These are phyloP conservation scores for Saccharum officinarum DNA, from an alignment of 176 grass and related monocot species.

Conservation along the genomic window DNA sequence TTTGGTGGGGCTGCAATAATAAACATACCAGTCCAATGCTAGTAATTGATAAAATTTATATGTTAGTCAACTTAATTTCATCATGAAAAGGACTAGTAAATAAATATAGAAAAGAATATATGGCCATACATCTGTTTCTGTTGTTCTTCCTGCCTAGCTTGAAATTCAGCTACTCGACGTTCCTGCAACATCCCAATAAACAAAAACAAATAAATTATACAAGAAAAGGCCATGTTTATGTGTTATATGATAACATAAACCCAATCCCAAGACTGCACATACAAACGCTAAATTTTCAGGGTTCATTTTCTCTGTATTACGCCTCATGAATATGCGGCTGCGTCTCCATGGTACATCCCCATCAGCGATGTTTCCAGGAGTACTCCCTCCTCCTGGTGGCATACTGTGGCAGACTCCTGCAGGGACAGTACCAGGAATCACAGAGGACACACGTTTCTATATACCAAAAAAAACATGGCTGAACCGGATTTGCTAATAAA, in stretches of 20 bases:
- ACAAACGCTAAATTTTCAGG: constrained; percentile 10
- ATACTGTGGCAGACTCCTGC: neutral
- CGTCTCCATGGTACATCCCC: neutral
- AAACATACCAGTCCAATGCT: neutral
- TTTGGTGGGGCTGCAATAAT: neutral
- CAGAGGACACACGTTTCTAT: neutral
- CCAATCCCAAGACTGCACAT: neutral
- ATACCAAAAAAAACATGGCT: neutral
- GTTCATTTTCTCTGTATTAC: neutral
- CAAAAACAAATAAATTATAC: neutral
- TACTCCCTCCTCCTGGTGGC: neutral
- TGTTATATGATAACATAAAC: neutral
- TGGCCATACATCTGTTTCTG: neutral
- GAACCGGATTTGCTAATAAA: neutral
- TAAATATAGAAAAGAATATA: neutral
- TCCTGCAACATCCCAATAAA: constrained; percentile 13
- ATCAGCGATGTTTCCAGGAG: neutral
- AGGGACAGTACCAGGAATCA: neutral
- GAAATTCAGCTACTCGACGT: neutral
- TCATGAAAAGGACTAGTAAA: neutral
- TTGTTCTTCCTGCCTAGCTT: neutral
- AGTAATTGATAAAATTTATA: neutral
- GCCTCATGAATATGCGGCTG: neutral
- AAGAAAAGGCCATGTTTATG: neutral
- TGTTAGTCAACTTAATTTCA: neutral